phyloP scores from a whole-genome alignment of 176 grass and related monocot species.

The Ensete glaucum region DNA sequence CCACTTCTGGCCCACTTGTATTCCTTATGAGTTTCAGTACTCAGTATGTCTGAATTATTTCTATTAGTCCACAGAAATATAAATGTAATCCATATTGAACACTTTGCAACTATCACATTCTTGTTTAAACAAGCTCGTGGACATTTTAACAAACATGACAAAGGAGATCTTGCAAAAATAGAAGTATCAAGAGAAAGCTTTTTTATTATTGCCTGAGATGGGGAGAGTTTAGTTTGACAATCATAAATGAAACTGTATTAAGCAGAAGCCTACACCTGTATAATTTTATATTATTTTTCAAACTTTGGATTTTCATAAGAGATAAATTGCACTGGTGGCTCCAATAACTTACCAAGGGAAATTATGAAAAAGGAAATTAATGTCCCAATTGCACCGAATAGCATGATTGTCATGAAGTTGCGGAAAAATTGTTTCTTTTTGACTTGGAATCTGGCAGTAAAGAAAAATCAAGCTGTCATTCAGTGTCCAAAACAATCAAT shows the following conservation, averaged over 20 bases:
- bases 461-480: neutral
- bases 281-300: neutral
- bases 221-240: neutral
- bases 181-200: too few species aligned
- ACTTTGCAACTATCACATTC: neutral
- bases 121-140: neutral
- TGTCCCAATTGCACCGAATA: slow-evolving; percentile 89
- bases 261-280: neutral
- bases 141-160: neutral
- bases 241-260: neutral
- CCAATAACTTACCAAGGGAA: slow-evolving; percentile 48
- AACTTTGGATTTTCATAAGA: neutral
- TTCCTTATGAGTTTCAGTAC: neutral
- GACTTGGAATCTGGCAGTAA: slow-evolving; percentile 75
- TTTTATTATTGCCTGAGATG: too few species aligned
- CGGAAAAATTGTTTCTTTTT: slow-evolving; percentile 99
- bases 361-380: slow-evolving; percentile 95
- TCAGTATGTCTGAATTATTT: neutral
- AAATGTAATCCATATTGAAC: neutral
- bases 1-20: neutral
- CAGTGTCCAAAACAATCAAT: too few species aligned
- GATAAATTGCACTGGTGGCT: neutral
- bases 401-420: slow-evolving; percentile 95
- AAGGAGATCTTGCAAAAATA: too few species aligned
- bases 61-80: too few species aligned